Evolutionary conservation across 2,329 filamentous ascomycete species (phyloP).

Genomic region (Fonsecaea nubica): DNA sequence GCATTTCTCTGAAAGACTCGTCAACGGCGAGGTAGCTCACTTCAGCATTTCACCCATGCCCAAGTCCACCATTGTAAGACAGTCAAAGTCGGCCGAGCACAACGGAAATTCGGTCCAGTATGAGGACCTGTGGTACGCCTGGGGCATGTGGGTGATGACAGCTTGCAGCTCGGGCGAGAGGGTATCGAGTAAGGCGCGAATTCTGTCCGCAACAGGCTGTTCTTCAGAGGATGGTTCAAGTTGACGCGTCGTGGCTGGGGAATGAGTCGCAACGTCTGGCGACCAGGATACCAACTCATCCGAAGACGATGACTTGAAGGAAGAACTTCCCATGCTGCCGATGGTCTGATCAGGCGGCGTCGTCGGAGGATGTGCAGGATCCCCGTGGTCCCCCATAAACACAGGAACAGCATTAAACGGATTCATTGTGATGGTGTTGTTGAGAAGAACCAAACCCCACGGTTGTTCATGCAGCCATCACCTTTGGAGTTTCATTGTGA

Average conservation of each 20-base stretch:
- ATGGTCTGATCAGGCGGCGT: neutral
- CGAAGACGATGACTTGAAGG: too few relatives aligned
- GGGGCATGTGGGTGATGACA: neutral
- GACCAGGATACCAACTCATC: too few relatives aligned
- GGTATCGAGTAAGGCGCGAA: neutral
- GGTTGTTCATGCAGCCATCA: neutral
- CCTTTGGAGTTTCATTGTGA: neutral
- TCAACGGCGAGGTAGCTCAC: neutral
- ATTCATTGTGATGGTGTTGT: neutral
- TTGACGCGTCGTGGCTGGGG: too few relatives aligned
- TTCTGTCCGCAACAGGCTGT: neutral
- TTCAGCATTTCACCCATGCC: neutral
- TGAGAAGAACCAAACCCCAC: neutral
- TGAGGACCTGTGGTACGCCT: neutral
- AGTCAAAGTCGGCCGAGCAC: neutral
- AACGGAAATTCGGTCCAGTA: neutral
- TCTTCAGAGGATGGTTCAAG: neutral
- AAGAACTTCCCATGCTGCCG: too few relatives aligned
- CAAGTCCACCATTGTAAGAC: neutral
- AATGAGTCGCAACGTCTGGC: too few relatives aligned
- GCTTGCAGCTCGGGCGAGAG: neutral
- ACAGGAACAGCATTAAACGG: neutral
- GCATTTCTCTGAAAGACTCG: neutral
- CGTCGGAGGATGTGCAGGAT: neutral
- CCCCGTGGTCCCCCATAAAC: neutral